phyloP scores from a whole-genome alignment of 768 basidiomycete genomes.

The Xerocomus brunneocitrinus region DNA sequence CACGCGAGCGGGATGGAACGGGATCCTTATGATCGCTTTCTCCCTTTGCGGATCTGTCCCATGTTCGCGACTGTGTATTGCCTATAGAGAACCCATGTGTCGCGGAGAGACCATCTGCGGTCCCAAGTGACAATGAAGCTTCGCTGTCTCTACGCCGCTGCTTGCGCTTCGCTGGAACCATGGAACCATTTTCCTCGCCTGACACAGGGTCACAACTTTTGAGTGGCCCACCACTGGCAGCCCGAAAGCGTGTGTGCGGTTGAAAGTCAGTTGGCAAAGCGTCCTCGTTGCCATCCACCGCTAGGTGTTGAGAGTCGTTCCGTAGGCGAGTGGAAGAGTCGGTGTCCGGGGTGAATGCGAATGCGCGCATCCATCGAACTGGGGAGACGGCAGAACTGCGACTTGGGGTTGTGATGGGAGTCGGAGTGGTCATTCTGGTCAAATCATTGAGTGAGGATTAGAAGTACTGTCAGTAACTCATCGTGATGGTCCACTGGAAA shows the following conservation, averaged over 20 bases:
- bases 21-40: not conserved
- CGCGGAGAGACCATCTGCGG: not conserved
- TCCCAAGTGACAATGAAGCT: not conserved
- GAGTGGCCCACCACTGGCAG: no score
- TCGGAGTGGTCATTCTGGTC: not conserved
- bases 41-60: not conserved
- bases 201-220: not conserved
- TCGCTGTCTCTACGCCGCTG: not conserved
- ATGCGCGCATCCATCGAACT: conserved; percentile 8
- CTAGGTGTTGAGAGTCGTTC: not conserved
- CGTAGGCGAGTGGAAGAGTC: not conserved
- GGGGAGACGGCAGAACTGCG: not conserved
- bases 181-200: not conserved
- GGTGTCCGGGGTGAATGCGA: conserved; percentile 16
- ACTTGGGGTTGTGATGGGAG: not conserved
- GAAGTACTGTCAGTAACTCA: no score
- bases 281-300: not conserved
- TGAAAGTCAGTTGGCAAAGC: conserved; percentile 11
- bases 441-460: not conserved
- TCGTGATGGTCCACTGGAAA: no score
- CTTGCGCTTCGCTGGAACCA: conserved; percentile 1
- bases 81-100: not conserved
- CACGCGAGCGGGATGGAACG: not conserved
- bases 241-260: not conserved
- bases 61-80: not conserved